phyloP scores from a whole-genome alignment of 257 asterid genomes.

The Ilex aquifolium region DNA sequence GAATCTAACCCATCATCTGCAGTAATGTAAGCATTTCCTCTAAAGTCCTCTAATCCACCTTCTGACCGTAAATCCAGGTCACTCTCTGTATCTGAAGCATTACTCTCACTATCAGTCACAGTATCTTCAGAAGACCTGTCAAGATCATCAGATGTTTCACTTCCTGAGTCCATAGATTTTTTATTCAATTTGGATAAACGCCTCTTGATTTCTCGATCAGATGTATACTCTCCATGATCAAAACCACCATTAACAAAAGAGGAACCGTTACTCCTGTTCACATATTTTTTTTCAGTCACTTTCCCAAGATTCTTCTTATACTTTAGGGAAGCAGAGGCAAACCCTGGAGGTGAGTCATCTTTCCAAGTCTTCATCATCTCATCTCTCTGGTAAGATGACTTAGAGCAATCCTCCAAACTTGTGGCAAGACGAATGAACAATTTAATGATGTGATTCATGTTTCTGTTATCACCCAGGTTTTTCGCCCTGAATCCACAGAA shows the following conservation, averaged over 20 bases:
- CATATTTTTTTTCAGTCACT: slow-evolving; percentile 57
- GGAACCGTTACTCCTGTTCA: slow-evolving; percentile 58
- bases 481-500: slow-evolving; percentile 47
- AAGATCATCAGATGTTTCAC: slow-evolving; percentile 80
- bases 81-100: slow-evolving; percentile 89
- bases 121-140: slow-evolving; percentile 71
- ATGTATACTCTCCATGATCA: slow-evolving; percentile 74
- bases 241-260: slow-evolving; percentile 42
- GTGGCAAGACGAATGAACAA: slow-evolving; percentile 75
- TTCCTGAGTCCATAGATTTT: slow-evolving; percentile 67
- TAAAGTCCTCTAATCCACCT: slow-evolving; percentile 50
- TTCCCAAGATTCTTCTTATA: slow-evolving; percentile 56
- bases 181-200: slow-evolving; percentile 75
- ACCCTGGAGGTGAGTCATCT: slow-evolving; percentile 79
- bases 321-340: slow-evolving; percentile 60
- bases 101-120: slow-evolving; percentile 54
- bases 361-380: slow-evolving; percentile 55
- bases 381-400: slow-evolving; percentile 43
- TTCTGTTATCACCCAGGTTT: slow-evolving; percentile 56
- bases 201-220: slow-evolving; percentile 86
- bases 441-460: slow-evolving; percentile 56
- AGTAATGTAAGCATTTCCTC: slow-evolving; percentile 45
- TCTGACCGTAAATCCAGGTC: slow-evolving; percentile 57
- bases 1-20: slow-evolving; percentile 80
- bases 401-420: slow-evolving; percentile 69